Percentiles rank a stretch among this genome's conserved stretches.
phyloP scores from a whole-genome alignment of 371 early-diverging fungal species.

The Neoconidiobolus thromboides region DNA sequence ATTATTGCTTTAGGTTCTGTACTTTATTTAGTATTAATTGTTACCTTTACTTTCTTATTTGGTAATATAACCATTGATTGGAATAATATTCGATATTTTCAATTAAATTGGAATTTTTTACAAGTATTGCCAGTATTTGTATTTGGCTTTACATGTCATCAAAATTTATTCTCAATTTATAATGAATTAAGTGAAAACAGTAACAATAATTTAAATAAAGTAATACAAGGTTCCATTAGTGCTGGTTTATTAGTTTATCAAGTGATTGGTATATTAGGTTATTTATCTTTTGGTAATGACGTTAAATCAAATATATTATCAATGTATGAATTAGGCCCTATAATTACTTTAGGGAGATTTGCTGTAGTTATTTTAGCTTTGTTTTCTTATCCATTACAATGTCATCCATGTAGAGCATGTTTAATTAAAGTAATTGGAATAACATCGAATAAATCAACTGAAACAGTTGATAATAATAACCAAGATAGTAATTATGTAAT shows the following conservation, averaged over 20 bases:
- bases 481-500: not conserved
- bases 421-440: constrained; percentile 54
- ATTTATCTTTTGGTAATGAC: constrained; percentile 80
- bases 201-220: constrained; percentile 30
- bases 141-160: constrained; percentile 95
- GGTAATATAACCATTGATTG: constrained; percentile 22
- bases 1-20: constrained; percentile 79
- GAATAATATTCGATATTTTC: constrained; percentile 26
- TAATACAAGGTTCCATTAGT: constrained; percentile 54
- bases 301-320: constrained; percentile 79
- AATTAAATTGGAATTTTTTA: constrained; percentile 46
- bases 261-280: constrained; percentile 78
- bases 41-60: constrained; percentile 54
- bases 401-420: constrained; percentile 87
- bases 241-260: constrained; percentile 72
- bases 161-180: constrained; percentile 85
- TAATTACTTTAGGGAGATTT: constrained; percentile 70
- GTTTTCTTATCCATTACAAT: constrained; percentile 94
- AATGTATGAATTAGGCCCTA: constrained; percentile 48
- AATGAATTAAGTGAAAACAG: constrained; percentile 81
- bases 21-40: constrained; percentile 69
- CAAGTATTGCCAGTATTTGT: constrained; percentile 89
- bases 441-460: not conserved
- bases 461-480: not conserved
- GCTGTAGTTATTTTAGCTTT: constrained; percentile 82